Percentiles rank a stretch among this genome's conserved stretches.
Conservation (phyloP, 164 flowering plant genomes). For the Cinnamomum micranthum region DNA sequence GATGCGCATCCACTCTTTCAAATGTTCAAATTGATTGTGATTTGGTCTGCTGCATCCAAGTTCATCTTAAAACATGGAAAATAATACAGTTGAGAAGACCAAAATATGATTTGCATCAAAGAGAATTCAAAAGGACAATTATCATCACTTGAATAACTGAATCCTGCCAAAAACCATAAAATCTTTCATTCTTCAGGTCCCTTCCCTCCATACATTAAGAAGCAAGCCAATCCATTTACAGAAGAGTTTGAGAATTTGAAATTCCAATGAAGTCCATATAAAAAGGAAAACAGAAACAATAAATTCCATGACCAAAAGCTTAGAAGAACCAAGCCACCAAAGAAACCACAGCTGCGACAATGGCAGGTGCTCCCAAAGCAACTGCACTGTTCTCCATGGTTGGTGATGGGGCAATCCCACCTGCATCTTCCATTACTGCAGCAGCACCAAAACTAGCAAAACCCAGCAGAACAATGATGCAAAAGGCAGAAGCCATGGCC, state of each 20-base stretch:
- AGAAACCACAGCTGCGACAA: slow-evolving; percentile 26
- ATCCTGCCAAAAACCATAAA: slow-evolving; percentile 1
- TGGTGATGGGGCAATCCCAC: slow-evolving; percentile 27
- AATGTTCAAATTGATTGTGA: too few species aligned
- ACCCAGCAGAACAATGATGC: slow-evolving; percentile 18
- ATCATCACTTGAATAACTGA: neutral
- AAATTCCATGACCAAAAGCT: slow-evolving; percentile 3
- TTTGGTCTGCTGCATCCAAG: too few species aligned
- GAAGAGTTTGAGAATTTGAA: neutral
- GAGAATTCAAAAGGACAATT: neutral
- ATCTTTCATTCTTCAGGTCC: neutral
- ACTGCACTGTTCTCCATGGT: slow-evolving; percentile 26
- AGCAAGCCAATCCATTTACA: neutral
- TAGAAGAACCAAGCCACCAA: slow-evolving; percentile 26
- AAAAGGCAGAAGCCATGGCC: slow-evolving; percentile 19
- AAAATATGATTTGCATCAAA: too few species aligned
- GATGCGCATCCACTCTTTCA: too few species aligned
- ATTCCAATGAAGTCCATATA: neutral
- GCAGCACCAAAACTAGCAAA: slow-evolving; percentile 6
- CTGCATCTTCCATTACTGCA: slow-evolving; percentile 11
- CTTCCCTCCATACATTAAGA: neutral
- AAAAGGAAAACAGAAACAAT: neutral
- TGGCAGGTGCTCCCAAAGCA: slow-evolving; percentile 18
- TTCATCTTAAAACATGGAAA: too few species aligned
- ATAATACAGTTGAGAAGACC: too few species aligned